Evolutionary conservation across 306 rosid species (phyloP), one percentile per base, ranked within the genome.

Genomic region (Dryas alaskensis): DNA sequence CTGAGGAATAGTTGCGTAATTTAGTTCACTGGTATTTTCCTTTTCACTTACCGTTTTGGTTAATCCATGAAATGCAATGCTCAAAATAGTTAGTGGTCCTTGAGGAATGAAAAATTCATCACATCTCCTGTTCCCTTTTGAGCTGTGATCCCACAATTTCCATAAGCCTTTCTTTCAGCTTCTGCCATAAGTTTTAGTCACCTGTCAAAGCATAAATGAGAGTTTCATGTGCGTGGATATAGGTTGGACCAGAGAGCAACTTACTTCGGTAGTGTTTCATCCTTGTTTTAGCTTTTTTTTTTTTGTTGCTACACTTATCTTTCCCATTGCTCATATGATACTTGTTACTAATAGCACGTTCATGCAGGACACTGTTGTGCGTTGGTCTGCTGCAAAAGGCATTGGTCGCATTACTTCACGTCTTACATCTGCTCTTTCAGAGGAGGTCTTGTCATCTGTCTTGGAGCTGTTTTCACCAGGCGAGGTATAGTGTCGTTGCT

Each of bases 311-410:
- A 4, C 16, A 40, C 43, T 65, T 67, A 45, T 78, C 66, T 14
- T 57, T 77, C 42, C 8, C 5, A 31, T 65, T 27, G 61, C 44
- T 17, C 14, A 25, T 69, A 50, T 77, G 50, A 79, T 71, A 45
- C 48, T 75, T 72, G 73, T 73, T 73, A 67, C 6, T 53, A 40
- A 75, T 57, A 43, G 55, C 31, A 59, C 71, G 73, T 11, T 61
- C 67, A 79, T 82, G 81, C 82, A 94, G 99, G 95, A 92, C 75
- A 92, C 99, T 72, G 92, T 89, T 83, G 97, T 94, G 64, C 96
- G 99, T 60, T 94, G 99, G 97, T 94, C 97, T 78, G 95, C 99
- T 73, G 97, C 97, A 51, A 94, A 94, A 87, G 99, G 97, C 64
- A 79, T 92, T 71, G 99, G 97, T 19, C 95, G 97, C 51, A 85